phyloP scores from a whole-genome alignment of 352 stramenopile genomes.

The Pythium sukuiense region DNA sequence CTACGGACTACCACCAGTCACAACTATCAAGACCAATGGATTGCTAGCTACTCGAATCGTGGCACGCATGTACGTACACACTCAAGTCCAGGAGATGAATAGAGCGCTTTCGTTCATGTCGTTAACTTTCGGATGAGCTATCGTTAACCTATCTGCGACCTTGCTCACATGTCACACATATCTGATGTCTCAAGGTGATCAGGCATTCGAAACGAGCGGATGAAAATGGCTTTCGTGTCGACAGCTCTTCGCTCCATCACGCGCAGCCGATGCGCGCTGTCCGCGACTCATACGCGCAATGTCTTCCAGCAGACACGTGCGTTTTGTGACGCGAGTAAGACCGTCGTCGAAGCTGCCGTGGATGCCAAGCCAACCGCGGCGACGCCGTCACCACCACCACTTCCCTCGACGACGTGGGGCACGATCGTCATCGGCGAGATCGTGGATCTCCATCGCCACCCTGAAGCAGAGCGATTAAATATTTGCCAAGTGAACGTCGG shows the following conservation, averaged over 20 bases:
- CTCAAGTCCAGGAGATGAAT: neutral
- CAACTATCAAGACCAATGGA: neutral
- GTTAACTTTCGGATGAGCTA: neutral
- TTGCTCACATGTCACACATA: conserved; percentile 18
- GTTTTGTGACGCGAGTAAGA: conserved; percentile 17
- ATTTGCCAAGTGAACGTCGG: conserved; percentile 68
- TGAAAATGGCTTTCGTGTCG: conserved; percentile 7
- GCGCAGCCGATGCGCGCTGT: conserved; percentile 3
- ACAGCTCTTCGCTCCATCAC: neutral
- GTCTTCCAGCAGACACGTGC: conserved; percentile 4
- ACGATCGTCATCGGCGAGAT: conserved; percentile 76
- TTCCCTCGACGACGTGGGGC: conserved; percentile 57
- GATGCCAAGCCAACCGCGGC: conserved; percentile 1
- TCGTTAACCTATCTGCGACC: conserved; percentile 14
- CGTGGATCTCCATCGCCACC: conserved; percentile 54
- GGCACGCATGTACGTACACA: neutral
- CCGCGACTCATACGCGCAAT: neutral
- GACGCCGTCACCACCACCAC: conserved; percentile 27
- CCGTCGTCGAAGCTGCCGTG: neutral
- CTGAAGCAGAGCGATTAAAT: conserved; percentile 63
- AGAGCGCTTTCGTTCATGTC: neutral
- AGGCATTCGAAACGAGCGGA: conserved; percentile 2
- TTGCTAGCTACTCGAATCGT: neutral
- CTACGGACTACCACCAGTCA: neutral
- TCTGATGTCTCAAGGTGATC: neutral